Evolutionary conservation across 2,329 filamentous ascomycete genomes (phyloP), one percentile per base, ranked within the genome.

Genomic region (Metarhizium sp.): DNA sequence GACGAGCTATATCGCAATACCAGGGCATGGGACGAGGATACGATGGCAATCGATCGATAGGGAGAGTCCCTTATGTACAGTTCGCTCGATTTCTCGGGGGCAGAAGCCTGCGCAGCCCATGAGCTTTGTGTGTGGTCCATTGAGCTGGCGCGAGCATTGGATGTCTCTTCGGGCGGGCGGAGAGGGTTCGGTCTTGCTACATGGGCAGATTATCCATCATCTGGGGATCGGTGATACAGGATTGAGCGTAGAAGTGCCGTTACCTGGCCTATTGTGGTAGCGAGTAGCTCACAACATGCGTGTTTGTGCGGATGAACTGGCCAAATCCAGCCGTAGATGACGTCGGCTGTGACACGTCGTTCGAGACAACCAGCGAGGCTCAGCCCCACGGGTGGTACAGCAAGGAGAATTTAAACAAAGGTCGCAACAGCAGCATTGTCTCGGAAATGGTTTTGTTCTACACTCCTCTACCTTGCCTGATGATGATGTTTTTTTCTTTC

Each of bases 41-140:
- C 86, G 61, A 97, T 85, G 60, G 90, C 90, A 69, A 97, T 90
- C 61, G 90, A 88, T 61, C 92, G 88, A 68, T 90, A 84, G 62
- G 90, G 90, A 67, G 90, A 84, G 67, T 96, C 91, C 74, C 88
- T 88, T 70, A 95, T 85, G 65, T 94, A 81, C 58, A 96, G 84
- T 65, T 87, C 86, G 73, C 90, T 87, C 56, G 86, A 82, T 75
- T 78, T 81, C 57, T 83, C 79, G 59, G 74, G 71, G 48, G 77
- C 73, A 14, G 76, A 75, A 60, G 75, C 66, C 63, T 78, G 73
- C 57, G 75, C 70, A 59, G 66, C 72, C 74, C 76, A 78, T 52
- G 72, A 63, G 59, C 70, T 63, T 48, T 74, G 67, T 55, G 69
- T 67, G 66, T 74, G 71, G 66, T 81, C 78, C 78, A 81, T 81